These are phyloP conservation scores for Samsoniella hepiali DNA, from an alignment of 2,329 filamentous ascomycete species.

Conservation along the genomic window DNA sequence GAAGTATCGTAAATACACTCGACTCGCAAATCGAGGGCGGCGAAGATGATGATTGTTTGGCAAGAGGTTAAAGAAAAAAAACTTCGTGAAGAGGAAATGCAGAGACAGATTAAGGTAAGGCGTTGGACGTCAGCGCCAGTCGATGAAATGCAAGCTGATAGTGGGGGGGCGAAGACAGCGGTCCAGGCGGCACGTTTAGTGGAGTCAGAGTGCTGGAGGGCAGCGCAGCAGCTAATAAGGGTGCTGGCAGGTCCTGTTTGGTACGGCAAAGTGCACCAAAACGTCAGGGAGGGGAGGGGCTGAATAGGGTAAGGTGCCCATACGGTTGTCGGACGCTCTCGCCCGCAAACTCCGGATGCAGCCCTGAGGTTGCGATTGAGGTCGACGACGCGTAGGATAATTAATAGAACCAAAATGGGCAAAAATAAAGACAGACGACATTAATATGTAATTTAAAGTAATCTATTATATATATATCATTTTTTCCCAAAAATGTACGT, in stretches of 20 bases:
- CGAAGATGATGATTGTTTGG: background rate
- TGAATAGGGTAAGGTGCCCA: background rate
- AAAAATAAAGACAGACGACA: background rate
- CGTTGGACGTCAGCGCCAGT: constrained; percentile 11
- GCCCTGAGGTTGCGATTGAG: background rate
- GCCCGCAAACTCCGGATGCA: constrained; percentile 18
- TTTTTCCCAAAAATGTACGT: background rate
- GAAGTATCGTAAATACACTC: background rate
- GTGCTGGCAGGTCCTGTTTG: background rate
- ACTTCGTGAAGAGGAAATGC: background rate
- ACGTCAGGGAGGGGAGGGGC: background rate
- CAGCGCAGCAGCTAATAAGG: background rate
- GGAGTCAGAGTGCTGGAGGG: background rate
- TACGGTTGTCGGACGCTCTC: constrained; percentile 9
- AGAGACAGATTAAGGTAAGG: background rate
- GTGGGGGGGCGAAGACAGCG: background rate
- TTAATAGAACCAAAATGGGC: background rate
- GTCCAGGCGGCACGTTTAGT: background rate
- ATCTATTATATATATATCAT: background rate
- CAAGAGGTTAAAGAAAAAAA: background rate
- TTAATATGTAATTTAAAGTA: background rate
- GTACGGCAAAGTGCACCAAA: background rate
- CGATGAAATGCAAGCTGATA: constrained; percentile 6
- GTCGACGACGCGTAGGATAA: background rate
- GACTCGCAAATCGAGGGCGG: background rate